A percentile compares a stretch with the other conserved stretches of the same genome.
Evolutionary conservation across 225 moss, liverwort and hornwort genomes (phyloP).

Genomic region (Straminergon stramineum): DNA sequence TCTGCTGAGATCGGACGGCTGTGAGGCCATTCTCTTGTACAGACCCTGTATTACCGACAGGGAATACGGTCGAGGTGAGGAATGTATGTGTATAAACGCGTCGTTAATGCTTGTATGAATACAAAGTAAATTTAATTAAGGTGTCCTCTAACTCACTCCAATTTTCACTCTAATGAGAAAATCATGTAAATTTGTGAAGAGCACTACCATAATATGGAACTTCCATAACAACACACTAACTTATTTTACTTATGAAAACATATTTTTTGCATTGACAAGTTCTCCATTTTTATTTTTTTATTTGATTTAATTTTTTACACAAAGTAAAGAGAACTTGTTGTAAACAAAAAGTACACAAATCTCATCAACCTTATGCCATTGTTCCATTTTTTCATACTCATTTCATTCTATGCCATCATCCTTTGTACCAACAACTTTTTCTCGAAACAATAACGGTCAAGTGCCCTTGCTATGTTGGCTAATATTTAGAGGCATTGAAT

Average conservation of each 20-base stretch:
- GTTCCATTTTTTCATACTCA: neutral
- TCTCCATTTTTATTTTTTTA: accelerated
- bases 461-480: accelerated
- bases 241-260: neutral
- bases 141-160: too few species aligned
- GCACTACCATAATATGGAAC: neutral
- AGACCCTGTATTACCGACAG: neutral
- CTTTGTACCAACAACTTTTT: neutral
- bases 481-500: too few species aligned
- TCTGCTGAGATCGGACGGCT: neutral
- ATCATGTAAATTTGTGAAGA: neutral
- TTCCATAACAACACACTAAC: neutral
- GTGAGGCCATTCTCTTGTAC: neutral
- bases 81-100: neutral
- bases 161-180: neutral
- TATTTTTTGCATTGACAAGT: too few species aligned
- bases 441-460: neutral
- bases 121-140: neutral
- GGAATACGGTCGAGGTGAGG: neutral
- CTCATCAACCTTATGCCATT: neutral
- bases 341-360: neutral
- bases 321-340: neutral
- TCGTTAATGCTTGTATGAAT: neutral
- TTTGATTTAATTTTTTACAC: accelerated
- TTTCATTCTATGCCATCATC: neutral